These are phyloP conservation scores for Rhynchosporium graminicola DNA, from an alignment of 2,329 filamentous ascomycete species.

Conservation along the genomic window DNA sequence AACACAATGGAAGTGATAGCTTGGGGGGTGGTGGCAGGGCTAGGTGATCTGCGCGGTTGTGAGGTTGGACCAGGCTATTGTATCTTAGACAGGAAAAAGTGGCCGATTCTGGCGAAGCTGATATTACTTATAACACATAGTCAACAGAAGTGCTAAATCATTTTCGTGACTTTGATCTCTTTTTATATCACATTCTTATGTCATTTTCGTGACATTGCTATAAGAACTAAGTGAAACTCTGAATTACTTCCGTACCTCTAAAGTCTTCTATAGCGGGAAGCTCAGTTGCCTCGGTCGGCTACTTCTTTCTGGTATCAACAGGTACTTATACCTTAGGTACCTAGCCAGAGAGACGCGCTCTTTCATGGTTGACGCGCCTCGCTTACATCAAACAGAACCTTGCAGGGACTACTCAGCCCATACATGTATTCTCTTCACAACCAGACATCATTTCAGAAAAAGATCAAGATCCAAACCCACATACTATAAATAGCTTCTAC, in stretches of 20 bases:
- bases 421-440: constrained; percentile 7
- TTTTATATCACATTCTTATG: too few relatives aligned
- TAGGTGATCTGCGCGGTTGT: neutral
- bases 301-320: too few relatives aligned
- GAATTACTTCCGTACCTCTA: too few relatives aligned
- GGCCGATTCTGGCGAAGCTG: too few relatives aligned
- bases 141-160: too few relatives aligned
- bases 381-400: constrained; percentile 10
- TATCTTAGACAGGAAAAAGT: neutral
- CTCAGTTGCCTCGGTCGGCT: too few relatives aligned
- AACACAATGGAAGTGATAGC: neutral
- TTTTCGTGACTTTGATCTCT: too few relatives aligned
- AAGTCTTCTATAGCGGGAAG: too few relatives aligned
- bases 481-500: too few relatives aligned
- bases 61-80: neutral
- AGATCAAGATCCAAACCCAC: neutral
- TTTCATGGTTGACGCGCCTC: constrained; percentile 5
- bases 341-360: constrained; percentile 7
- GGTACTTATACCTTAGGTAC: neutral
- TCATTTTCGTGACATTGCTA: too few relatives aligned
- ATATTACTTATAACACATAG: too few relatives aligned
- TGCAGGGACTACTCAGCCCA: neutral
- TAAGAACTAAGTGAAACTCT: too few relatives aligned
- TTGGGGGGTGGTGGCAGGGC: constrained; percentile 1
- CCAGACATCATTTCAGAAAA: neutral